Evolutionary conservation across 192 early-diverging fungal species (phyloP), one percentile per base, ranked within the genome.

Genomic region (Helicostylum pulchrum): DNA sequence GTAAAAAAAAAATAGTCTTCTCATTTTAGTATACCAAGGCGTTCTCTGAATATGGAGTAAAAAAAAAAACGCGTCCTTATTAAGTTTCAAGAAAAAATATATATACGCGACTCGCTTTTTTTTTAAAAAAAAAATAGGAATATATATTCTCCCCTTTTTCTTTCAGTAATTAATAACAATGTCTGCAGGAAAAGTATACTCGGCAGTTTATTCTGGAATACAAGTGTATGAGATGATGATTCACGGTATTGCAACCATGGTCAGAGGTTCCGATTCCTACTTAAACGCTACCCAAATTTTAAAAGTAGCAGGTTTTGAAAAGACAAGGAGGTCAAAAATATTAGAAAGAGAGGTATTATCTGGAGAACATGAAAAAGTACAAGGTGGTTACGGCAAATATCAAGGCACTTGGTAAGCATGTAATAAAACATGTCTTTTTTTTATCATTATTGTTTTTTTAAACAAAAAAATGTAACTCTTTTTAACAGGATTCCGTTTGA

Each of bases 371-470:
- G 94, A 97, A 65, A 97, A 97, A 74, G 86, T 97, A 19, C 94
- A 97, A 77, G 94, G 94, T 21, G 94, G 94, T 11, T 97, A 96
- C 75, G 94, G 94, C 20, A 93, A 94, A 76, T 95, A 92, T 70
- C 93, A 95, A 77, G 93, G 93, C 66, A 90, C 88, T n/a, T 90
- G 88, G 88, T 89, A 76, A 59, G 80, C 53, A 47, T 15, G 9
- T 34, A 23, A 36, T 0, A 11, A 15, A 36, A 45, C 14, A 23
- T 46, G 14, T 26, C 9, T 7, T 19, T 15, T 48, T 17, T 54
- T 12, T n/a, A n/a, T n/a, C n/a, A 46, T 32, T 48, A 23, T 20
- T 55, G 32, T 46, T 58, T 15, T 17, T 15, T 46, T 26, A 17
- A 36, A 19, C 48, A 43, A 26, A 26, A n/a, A 26, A 26, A 20